Percentiles rank a stretch among this genome's conserved stretches.
These are phyloP conservation scores for Mesotaenium endlicherianum DNA, from an alignment of 139 green algal genomes.

Conservation along the genomic window DNA sequence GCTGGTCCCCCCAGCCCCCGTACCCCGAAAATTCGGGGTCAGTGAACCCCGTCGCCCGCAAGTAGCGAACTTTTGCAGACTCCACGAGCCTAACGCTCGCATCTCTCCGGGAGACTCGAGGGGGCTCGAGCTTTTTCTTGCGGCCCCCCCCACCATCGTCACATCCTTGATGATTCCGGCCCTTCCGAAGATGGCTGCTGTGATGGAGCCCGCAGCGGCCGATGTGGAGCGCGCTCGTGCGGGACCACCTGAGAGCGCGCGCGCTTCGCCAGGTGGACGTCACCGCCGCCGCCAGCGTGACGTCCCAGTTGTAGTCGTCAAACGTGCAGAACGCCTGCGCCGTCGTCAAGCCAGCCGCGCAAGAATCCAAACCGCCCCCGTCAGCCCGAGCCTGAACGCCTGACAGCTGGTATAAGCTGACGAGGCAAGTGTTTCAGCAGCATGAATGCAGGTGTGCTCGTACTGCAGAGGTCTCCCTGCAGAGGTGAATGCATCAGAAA, in stretches of 20 bases:
- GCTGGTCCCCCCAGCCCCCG: conserved; percentile 37
- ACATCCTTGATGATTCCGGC: no score
- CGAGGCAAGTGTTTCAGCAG: no score
- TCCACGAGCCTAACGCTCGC: background rate
- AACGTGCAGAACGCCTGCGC: conserved; percentile 33
- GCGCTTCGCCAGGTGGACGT: background rate
- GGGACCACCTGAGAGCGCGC: background rate
- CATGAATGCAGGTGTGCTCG: no score
- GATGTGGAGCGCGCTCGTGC: conserved; percentile 27
- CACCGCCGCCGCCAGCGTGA: conserved; percentile 9
- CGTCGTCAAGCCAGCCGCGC: no score
- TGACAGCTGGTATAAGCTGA: no score
- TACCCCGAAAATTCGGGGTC: conserved; percentile 13
- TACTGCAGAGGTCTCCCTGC: no score
- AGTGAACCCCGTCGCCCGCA: background rate
- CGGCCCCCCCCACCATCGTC: background rate
- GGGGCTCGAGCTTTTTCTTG: background rate
- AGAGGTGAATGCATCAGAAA: no score
- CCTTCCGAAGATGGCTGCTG: no score
- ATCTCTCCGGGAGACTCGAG: background rate
- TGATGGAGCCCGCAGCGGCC: conserved; percentile 37
- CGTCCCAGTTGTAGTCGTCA: conserved; percentile 53
- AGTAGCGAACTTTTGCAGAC: background rate
- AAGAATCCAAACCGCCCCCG: no score
- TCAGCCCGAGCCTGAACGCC: no score